Conservation (phyloP, 805 yeast species). For the Candida caryicola region DNA sequence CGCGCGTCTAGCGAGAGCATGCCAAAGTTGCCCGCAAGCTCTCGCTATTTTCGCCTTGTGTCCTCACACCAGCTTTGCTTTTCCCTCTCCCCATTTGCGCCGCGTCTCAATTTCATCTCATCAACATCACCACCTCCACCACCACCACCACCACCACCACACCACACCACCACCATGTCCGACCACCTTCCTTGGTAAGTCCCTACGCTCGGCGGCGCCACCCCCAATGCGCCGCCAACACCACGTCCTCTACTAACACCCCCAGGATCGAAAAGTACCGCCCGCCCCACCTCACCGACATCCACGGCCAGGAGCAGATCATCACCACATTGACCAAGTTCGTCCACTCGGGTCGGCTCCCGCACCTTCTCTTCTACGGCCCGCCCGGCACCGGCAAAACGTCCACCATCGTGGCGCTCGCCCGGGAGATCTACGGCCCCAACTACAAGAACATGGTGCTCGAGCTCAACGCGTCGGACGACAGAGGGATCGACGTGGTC, state of each 20-base stretch:
- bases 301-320: conserved; percentile 86
- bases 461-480: conserved; percentile 95
- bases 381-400: conserved; percentile 96
- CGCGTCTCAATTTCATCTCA: background rate
- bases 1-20: no score
- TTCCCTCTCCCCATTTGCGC: no score
- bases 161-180: conserved; percentile 3
- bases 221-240: background rate
- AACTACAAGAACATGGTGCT: conserved; percentile 84
- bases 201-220: background rate
- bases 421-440: conserved; percentile 80
- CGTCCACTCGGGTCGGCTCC: conserved; percentile 77
- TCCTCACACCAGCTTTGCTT: no score
- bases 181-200: conserved; percentile 16
- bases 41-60: no score
- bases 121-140: background rate
- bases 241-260: conserved; percentile 16
- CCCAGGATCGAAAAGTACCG: conserved; percentile 90
- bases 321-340: conserved; percentile 82
- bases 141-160: background rate
- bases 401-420: conserved; percentile 82
- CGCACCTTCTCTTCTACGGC: conserved; percentile 91
- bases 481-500: conserved; percentile 97
- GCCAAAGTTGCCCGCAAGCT: no score
- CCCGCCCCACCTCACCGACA: conserved; percentile 79